A percentile compares a stretch with the other conserved stretches of the same genome.
Conservation (phyloP, 805 yeast genomes). For the Starmera pachycereana region DNA sequence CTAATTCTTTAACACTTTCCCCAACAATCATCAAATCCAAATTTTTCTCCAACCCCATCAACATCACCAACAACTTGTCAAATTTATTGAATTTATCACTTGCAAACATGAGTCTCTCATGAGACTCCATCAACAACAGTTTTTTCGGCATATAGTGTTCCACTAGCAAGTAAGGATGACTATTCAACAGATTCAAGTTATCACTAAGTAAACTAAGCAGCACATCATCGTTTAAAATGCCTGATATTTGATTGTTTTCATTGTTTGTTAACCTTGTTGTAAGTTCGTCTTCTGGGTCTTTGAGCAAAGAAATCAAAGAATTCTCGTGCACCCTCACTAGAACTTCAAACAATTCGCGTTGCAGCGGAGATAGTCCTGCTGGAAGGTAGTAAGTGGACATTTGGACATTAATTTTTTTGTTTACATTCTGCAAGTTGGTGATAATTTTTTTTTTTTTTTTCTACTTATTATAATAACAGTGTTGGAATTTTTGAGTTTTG, state of each 20-base stretch:
- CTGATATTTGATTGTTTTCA: conserved; percentile 1
- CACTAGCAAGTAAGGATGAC: conserved; percentile 63
- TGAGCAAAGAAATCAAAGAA: conserved; percentile 17
- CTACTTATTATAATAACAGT: too few relatives aligned
- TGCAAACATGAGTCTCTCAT: conserved; percentile 37
- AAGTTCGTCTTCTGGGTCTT: conserved; percentile 2
- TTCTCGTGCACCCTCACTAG: conserved; percentile 31
- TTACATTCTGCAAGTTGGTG: too few relatives aligned
- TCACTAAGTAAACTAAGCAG: conserved; percentile 32
- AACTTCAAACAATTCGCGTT: conserved; percentile 32
- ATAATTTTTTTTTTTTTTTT: too few relatives aligned
- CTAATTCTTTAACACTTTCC: conserved; percentile 56
- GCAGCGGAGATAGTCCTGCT: conserved; percentile 32
- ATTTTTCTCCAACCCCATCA: conserved; percentile 16
- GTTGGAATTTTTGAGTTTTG: too few relatives aligned
- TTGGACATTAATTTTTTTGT: too few relatives aligned
- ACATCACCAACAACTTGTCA: conserved; percentile 29
- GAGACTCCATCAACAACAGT: conserved; percentile 54
- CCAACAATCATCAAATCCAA: conserved; percentile 41
- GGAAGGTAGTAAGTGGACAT: conserved; percentile 22
- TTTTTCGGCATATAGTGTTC: conserved; percentile 73
- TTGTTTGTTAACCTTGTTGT: background rate
- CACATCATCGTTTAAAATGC: conserved; percentile 15
- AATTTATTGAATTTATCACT: conserved; percentile 53
- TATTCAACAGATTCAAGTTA: conserved; percentile 39